phyloP scores from a whole-genome alignment of 345 rosid species.

The Salix caprea region DNA sequence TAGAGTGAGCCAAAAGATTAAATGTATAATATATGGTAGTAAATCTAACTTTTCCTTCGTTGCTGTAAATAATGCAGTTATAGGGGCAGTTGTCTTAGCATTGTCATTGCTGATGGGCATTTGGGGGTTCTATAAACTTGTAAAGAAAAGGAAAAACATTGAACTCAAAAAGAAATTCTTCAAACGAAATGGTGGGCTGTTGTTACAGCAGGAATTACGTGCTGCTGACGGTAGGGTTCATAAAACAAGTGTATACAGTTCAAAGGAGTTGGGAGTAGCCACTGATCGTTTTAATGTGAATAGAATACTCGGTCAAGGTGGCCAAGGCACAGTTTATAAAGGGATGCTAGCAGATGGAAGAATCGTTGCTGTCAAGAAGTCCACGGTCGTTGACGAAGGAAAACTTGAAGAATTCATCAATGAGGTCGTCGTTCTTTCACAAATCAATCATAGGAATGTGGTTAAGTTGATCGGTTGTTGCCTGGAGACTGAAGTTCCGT shows the following conservation, averaged over 20 bases:
- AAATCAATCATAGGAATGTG: conserved; percentile 10
- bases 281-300: conserved; percentile 5
- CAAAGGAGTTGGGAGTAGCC: conserved; percentile 3
- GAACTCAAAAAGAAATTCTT: background rate
- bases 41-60: background rate
- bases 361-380: conserved; percentile 13
- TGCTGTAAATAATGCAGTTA: background rate
- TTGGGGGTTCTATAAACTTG: background rate
- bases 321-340: conserved; percentile 12
- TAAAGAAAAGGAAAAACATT: background rate
- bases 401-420: conserved; percentile 13
- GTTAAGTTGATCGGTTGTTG: conserved; percentile 15
- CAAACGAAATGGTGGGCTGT: background rate
- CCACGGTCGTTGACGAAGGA: background rate
- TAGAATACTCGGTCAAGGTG: conserved; percentile 17
- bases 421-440: conserved; percentile 12
- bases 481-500: conserved; percentile 11
- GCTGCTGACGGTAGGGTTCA: background rate
- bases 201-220: background rate
- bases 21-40: too few relatives aligned
- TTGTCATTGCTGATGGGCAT: background rate
- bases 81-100: background rate
- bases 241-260: background rate
- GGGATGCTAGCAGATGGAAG: conserved; percentile 11
- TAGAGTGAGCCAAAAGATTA: too few relatives aligned